phyloP scores from a whole-genome alignment of 2,329 filamentous ascomycete species.

The Sporothrix inflata region DNA sequence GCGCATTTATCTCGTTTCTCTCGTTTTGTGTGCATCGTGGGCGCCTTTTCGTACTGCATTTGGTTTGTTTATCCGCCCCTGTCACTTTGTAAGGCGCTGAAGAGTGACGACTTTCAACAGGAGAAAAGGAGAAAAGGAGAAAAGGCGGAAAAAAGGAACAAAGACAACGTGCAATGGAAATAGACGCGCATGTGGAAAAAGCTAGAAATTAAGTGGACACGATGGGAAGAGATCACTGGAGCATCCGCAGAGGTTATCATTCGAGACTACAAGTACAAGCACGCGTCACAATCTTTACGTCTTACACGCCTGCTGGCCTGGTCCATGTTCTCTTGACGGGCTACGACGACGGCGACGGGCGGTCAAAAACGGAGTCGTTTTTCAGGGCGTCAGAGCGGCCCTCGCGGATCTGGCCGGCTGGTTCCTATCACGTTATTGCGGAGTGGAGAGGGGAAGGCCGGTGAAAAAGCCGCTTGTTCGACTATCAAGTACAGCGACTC shows the following conservation, averaged over 20 bases:
- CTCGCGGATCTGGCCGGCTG: slow-evolving; percentile 26
- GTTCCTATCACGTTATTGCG: slow-evolving; percentile 20
- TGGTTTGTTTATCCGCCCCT: not conserved
- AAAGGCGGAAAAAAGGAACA: too few relatives aligned
- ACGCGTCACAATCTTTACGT: not conserved
- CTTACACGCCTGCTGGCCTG: not conserved
- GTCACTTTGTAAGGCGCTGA: not conserved
- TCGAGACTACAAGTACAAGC: not conserved
- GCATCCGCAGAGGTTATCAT: not conserved
- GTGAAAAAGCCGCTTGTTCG: not conserved
- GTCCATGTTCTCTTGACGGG: not conserved
- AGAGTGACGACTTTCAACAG: not conserved
- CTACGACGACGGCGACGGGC: not conserved
- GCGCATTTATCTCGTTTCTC: not conserved
- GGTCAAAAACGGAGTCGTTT: not conserved
- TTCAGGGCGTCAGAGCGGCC: not conserved
- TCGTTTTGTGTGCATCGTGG: not conserved
- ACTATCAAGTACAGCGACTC: not conserved
- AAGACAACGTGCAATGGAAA: not conserved
- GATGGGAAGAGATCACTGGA: not conserved
- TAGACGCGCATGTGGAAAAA: too few relatives aligned
- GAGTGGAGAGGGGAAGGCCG: not conserved
- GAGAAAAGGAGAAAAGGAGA: not conserved
- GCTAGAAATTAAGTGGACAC: too few relatives aligned
- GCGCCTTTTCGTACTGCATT: slow-evolving; percentile 7